Percentiles rank a stretch among this genome's conserved stretches.
Evolutionary conservation across 768 basidiomycete species (phyloP).

Genomic region (Calocybe indica): DNA sequence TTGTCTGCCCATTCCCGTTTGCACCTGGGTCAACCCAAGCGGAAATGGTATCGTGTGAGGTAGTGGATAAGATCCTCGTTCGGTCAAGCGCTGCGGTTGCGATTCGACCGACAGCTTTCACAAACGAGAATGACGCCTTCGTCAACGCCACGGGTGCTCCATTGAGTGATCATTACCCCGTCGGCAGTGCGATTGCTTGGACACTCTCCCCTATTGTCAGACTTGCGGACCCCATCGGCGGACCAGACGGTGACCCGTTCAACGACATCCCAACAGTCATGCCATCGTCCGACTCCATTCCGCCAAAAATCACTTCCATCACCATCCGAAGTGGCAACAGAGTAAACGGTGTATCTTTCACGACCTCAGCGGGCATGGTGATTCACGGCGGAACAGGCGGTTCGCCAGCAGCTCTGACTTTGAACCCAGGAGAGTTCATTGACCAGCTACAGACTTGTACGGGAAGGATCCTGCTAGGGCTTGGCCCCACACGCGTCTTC

Average conservation of each 20-base stretch:
- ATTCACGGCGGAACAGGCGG: constrained; percentile 31
- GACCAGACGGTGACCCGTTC: constrained; percentile 25
- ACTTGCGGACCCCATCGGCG: constrained; percentile 26
- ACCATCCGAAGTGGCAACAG: constrained; percentile 25
- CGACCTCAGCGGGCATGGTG: constrained; percentile 13
- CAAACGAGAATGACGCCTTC: background rate
- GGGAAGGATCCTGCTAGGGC: constrained; percentile 12
- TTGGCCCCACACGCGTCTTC: constrained; percentile 23
- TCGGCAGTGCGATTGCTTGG: constrained; percentile 23
- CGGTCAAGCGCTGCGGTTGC: too few relatives aligned
- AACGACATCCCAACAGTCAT: constrained; percentile 22
- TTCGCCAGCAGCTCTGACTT: constrained; percentile 17
- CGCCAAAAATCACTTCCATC: constrained; percentile 20
- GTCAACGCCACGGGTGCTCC: background rate
- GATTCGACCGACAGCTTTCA: too few relatives aligned
- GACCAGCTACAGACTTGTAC: constrained; percentile 18
- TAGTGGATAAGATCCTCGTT: too few relatives aligned
- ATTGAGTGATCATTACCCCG: constrained; percentile 29
- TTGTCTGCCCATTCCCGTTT: too few relatives aligned
- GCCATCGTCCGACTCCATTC: background rate
- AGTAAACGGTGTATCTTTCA: constrained; percentile 24
- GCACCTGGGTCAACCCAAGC: too few relatives aligned
- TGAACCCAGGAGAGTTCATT: constrained; percentile 18
- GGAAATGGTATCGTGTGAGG: too few relatives aligned
- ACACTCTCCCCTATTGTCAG: constrained; percentile 21